phyloP scores from a whole-genome alignment of 2,329 filamentous ascomycete genomes.

The Fusarium zealandicum region DNA sequence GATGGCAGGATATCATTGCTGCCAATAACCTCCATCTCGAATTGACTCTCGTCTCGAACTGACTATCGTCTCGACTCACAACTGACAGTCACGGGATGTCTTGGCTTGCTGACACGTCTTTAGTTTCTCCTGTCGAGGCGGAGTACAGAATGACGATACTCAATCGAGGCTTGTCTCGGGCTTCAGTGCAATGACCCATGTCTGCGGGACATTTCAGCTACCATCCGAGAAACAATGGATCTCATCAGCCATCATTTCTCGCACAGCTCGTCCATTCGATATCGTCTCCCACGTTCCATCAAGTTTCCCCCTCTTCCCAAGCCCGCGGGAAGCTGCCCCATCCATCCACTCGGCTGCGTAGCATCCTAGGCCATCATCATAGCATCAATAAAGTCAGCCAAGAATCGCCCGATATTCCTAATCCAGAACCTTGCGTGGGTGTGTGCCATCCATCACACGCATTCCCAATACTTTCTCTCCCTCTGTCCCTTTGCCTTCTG shows the following conservation, averaged over 20 bases:
- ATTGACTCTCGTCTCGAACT: no score
- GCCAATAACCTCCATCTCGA: no score
- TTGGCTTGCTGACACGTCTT: no score
- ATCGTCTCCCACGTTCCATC: slow-evolving; percentile 7
- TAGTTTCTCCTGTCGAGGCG: slow-evolving; percentile 1
- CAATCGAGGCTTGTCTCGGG: slow-evolving; percentile 16
- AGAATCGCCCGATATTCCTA: slow-evolving; percentile 24
- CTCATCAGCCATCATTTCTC: slow-evolving; percentile 34
- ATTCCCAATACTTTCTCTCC: neutral
- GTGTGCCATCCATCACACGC: neutral
- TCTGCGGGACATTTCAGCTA: slow-evolving; percentile 16
- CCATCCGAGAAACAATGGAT: slow-evolving; percentile 21
- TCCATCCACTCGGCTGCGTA: neutral
- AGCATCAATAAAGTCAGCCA: neutral
- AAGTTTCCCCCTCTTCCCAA: slow-evolving; percentile 1
- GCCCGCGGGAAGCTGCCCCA: slow-evolving; percentile 5
- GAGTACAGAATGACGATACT: slow-evolving; percentile 2
- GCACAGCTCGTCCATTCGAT: slow-evolving; percentile 10
- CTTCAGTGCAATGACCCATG: slow-evolving; percentile 13
- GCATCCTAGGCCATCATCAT: neutral
- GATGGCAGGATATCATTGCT: neutral
- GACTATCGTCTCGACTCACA: no score
- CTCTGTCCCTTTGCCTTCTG: slow-evolving; percentile 11
- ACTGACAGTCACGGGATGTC: no score
- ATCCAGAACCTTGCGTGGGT: slow-evolving; percentile 10